These are phyloP conservation scores for Trifolium pratense DNA, from an alignment of 306 rosid genomes.

Conservation along the genomic window DNA sequence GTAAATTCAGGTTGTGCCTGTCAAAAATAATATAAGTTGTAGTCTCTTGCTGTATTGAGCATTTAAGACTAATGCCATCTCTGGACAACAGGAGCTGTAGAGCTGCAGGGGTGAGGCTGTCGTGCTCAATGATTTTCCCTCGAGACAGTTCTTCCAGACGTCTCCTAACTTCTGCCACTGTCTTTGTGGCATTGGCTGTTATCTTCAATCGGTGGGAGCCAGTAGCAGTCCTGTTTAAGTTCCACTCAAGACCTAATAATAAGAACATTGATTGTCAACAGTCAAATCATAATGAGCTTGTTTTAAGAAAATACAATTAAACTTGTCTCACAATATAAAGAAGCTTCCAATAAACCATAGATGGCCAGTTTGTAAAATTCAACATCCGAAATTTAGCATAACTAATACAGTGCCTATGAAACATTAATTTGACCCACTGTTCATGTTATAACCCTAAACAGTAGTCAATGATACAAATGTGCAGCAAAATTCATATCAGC, in stretches of 20 bases:
- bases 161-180: slow-evolving; percentile 76
- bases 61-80: slow-evolving; percentile 67
- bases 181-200: slow-evolving; percentile 85
- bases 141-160: slow-evolving; percentile 76
- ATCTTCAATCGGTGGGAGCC: slow-evolving; percentile 80
- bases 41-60: slow-evolving; percentile 66
- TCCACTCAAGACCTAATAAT: slow-evolving; percentile 70
- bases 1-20: slow-evolving; percentile 57
- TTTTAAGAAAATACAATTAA: slow-evolving; percentile 13
- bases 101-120: slow-evolving; percentile 68
- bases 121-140: slow-evolving; percentile 67
- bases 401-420: slow-evolving; percentile 17
- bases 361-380: neutral
- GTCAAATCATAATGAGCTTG: neutral
- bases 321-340: slow-evolving; percentile 9
- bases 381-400: neutral
- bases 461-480: neutral
- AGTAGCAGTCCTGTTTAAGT: slow-evolving; percentile 53
- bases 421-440: slow-evolving; percentile 7
- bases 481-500: neutral
- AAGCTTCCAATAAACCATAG: slow-evolving; percentile 27
- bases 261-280: slow-evolving; percentile 42
- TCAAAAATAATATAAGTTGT: slow-evolving; percentile 72
- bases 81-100: slow-evolving; percentile 66
- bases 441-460: neutral